Percentiles rank a stretch among this genome's conserved stretches.
phyloP scores from a whole-genome alignment of 169 alveolate species.

The Theileria orientalis region DNA sequence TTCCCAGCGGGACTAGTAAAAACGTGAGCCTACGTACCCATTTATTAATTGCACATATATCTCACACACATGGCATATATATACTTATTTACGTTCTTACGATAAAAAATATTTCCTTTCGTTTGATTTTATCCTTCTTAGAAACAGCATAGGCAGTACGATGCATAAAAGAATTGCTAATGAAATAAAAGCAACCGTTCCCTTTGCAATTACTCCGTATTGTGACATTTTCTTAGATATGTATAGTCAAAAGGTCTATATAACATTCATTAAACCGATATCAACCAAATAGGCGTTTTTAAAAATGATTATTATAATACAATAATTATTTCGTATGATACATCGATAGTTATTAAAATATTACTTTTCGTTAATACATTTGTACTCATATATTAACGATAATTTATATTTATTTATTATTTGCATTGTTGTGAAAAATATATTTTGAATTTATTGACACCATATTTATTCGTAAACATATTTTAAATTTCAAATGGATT shows the following conservation, averaged over 20 bases:
- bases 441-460: no score
- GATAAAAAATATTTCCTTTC: conserved; percentile 13
- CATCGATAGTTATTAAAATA: no score
- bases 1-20: conserved; percentile 45
- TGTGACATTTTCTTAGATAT: not conserved
- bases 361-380: no score
- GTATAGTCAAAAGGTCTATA: no score
- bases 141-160: conserved; percentile 7
- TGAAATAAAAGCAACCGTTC: conserved; percentile 19
- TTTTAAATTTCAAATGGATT: not conserved
- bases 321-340: no score
- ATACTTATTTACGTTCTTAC: conserved; percentile 1
- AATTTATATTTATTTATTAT: not conserved
- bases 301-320: no score
- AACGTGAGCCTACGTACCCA: conserved; percentile 19
- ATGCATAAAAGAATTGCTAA: conserved; percentile 13
- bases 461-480: not conserved
- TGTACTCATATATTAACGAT: not conserved
- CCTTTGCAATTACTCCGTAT: conserved; percentile 17
- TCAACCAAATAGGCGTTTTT: not conserved
- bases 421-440: not conserved
- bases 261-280: not conserved
- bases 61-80: not conserved
- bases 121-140: not conserved
- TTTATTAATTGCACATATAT: not conserved